Evolutionary conservation across 2,329 filamentous ascomycete genomes (phyloP).

Genomic region (Rosellinia necatrix): DNA sequence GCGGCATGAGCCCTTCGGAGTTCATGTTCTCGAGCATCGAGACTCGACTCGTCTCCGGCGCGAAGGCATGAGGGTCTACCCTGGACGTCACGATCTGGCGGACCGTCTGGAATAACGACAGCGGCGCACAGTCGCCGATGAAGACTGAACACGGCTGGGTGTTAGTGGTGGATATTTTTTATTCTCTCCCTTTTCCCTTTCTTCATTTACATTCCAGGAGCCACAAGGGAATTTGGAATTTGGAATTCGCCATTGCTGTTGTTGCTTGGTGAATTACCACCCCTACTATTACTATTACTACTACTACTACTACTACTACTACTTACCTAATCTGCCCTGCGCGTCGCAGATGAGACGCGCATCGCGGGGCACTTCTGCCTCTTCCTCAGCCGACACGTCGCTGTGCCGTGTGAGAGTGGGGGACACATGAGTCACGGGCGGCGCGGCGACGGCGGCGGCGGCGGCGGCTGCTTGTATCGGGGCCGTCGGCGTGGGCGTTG

Average conservation of each 20-base stretch:
- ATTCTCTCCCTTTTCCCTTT: background rate
- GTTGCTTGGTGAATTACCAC: too few relatives aligned
- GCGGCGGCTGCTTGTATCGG: background rate
- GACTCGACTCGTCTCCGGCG: constrained; percentile 55
- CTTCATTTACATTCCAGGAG: too few relatives aligned
- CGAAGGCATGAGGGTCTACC: constrained; percentile 55
- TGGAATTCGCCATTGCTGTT: background rate
- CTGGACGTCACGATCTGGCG: constrained; percentile 55
- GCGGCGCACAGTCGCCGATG: constrained; percentile 60
- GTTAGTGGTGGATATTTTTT: too few relatives aligned
- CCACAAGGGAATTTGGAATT: background rate
- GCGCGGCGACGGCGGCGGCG: too few relatives aligned
- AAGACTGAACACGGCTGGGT: constrained; percentile 45
- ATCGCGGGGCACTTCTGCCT: constrained; percentile 59
- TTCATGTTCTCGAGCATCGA: constrained; percentile 54
- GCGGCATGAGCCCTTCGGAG: constrained; percentile 34
- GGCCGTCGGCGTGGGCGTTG: constrained; percentile 1
- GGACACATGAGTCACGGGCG: background rate
- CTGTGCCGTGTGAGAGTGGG: constrained; percentile 26
- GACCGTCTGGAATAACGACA: constrained; percentile 61
- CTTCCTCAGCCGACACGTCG: constrained; percentile 49
- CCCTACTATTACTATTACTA: too few relatives aligned
- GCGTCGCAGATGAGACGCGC: constrained; percentile 57
- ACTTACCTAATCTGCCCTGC: constrained; percentile 53
- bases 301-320: too few relatives aligned